Conservation (phyloP, 257 asterid species). For the Fraxinus anomala region DNA sequence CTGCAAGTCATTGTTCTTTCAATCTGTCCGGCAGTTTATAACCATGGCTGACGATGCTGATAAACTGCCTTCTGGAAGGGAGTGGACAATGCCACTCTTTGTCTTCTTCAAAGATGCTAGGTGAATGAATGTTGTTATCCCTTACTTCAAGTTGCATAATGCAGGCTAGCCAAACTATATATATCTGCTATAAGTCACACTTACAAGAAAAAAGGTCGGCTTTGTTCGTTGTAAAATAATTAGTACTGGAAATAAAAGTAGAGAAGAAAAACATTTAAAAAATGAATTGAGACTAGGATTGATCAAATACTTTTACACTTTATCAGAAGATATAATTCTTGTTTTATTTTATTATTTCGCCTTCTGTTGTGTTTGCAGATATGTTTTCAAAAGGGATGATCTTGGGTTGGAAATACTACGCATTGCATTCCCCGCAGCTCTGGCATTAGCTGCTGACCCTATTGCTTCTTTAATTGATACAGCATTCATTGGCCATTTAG, state of each 20-base stretch:
- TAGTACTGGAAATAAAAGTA: no score
- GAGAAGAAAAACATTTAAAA: background rate
- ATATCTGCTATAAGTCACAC: background rate
- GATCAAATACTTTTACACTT: background rate
- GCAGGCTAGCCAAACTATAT: background rate
- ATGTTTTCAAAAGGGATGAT: slow-evolving; percentile 66
- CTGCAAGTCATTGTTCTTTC: background rate
- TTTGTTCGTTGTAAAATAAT: no score
- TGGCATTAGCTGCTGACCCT: slow-evolving; percentile 97
- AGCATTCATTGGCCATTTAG: slow-evolving; percentile 83
- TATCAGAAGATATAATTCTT: background rate
- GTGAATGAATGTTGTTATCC: slow-evolving; percentile 29
- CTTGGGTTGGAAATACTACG: slow-evolving; percentile 71
- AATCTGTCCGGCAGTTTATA: background rate
- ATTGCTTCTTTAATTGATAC: slow-evolving; percentile 89
- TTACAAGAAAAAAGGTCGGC: no score
- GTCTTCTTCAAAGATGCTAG: slow-evolving; percentile 70
- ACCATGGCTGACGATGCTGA: slow-evolving; percentile 53
- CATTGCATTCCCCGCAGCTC: slow-evolving; percentile 88
- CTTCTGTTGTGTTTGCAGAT: slow-evolving; percentile 31
- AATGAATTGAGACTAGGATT: background rate
- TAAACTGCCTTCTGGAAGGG: slow-evolving; percentile 26
- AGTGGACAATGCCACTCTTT: slow-evolving; percentile 57
- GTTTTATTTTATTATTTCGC: background rate
- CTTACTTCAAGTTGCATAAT: background rate